Evolutionary conservation across 805 yeast genomes (phyloP), one percentile per base, ranked within the genome.

Genomic region (Vanderwaltozyma yarrowii): DNA sequence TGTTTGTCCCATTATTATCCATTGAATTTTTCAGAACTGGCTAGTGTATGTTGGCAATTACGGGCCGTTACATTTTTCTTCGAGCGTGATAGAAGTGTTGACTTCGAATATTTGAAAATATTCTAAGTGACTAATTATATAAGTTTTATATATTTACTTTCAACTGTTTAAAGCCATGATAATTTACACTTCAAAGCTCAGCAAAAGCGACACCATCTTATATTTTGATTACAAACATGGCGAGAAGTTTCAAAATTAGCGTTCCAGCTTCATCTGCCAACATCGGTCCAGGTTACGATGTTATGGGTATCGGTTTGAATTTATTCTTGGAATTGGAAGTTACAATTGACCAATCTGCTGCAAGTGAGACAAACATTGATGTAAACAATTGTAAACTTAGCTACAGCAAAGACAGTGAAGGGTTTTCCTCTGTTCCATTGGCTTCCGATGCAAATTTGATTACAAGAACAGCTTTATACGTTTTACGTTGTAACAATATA

Each of bases 271-370:
- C 97, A 5, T 83, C 95, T 35, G 98, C 98, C 53, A 92, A 92
- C 54, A 89, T 92, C 37, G 98, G 98, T 8, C 98, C 98, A 9
- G 98, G 98, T 1, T 92, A 89, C 56, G 98, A 92, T 61, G 98
- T 92, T 6, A 66, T 92, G 36, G 98, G 98, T 18, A 80, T 92
- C 30, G 96, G 96, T 33, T 70, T 92, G 46, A 72, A 81, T 44
- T 65, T 87, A 35, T 86, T 66, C 54, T 67, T 92, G 40, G 81
- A 79, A 37, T 67, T 92, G 40, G 66, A 69, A 3, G 95, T 87
- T 23, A 61, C 66, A 9, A 66, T 84, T 30, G 92, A 86, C 56
- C 54, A 74, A 7, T 42, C 62, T 28, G 50, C 51, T 15, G 67
- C 71, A 5, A 58, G 56, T 10, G 65, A 60, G 28, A 69, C 83